Base-by-base conservation (phyloP, 306 rosid genomes). In the Cicer bijugum region DNA sequence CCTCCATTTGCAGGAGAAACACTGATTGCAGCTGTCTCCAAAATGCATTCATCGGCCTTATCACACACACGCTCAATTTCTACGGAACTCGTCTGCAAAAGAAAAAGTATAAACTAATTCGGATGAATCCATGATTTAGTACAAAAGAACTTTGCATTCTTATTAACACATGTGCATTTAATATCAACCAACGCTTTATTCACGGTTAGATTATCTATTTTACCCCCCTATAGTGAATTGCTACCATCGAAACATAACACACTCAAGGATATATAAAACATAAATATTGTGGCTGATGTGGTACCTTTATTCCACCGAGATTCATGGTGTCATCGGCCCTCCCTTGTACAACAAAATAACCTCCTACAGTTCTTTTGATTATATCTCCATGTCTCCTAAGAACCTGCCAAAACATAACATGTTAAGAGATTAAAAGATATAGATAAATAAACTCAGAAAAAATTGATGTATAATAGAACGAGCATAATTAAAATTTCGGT, bases 301-400 rank as follows among this genome's bases (percentile, higher is more conserved):
- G 8, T 81, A 92, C 98, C 98, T 90, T 92, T 69, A 92, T 92
- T 71, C 98, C 98, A 42, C 98, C 97, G 58, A 90, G 92, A 79
- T 89, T 92, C 98, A 92, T 93, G 16, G 98, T 93, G 80, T 90
- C 98, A 76, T 92, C 98, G 10, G 93, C 92, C 82, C 98, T 85
- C 38, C 98, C 98, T 69, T 93, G 96, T 48, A 93, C 93, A n/a
- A 76, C 14, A 6, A 80, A 67, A 78, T 82, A 78, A 55, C 98
- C 96, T 68, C 96, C 90, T 35, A 76, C 86, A 11, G 85, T 86
- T 84, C 93, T 84, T 72, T 67, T 89, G 76, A 93, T 8, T 68
- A 93, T 78, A 82, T 93, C 98, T 82, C 98, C 97, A 35, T 89
- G 96, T 86, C 97, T 87, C 81, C 98, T 82, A 45, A 93, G 89